A percentile compares a stretch with the other conserved stretches of the same genome.
phyloP scores from a whole-genome alignment of 345 rosid species.

The Chamaenerion angustifolium region DNA sequence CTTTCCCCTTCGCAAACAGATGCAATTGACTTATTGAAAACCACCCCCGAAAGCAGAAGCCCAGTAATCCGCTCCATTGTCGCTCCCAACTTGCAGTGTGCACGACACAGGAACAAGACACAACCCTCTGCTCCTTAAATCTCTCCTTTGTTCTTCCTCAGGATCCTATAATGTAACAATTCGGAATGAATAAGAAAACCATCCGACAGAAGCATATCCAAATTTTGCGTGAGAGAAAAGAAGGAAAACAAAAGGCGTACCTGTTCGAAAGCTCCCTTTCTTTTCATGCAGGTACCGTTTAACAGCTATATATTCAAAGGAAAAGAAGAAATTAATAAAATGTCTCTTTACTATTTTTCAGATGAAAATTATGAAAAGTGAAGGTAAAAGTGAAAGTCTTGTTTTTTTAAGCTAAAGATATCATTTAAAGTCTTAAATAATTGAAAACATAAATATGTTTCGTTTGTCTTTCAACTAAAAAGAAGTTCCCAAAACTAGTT shows the following conservation, averaged over 20 bases:
- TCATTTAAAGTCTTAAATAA: too few species aligned
- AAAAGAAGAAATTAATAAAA: background rate
- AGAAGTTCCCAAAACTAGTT: too few species aligned
- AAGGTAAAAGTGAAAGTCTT: too few species aligned
- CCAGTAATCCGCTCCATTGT: conserved; percentile 90
- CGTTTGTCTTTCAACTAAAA: too few species aligned
- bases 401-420: too few species aligned
- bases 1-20: too few species aligned
- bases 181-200: background rate
- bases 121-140: conserved; percentile 78
- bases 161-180: conserved; percentile 15
- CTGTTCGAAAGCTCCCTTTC: conserved; percentile 37
- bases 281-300: conserved; percentile 51
- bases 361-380: too few species aligned
- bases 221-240: background rate
- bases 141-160: conserved; percentile 36
- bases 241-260: conserved; percentile 6
- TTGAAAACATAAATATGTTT: too few species aligned
- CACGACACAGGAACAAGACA: conserved; percentile 85
- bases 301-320: conserved; percentile 34
- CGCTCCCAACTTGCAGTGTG: conserved; percentile 77
- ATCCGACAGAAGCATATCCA: background rate
- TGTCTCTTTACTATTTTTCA: too few species aligned
- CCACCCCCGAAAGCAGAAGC: conserved; percentile 62
- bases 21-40: conserved; percentile 31